These are phyloP conservation scores for Pseudogymnoascus sp. DNA, from an alignment of 2,329 filamentous ascomycete species.

Conservation along the genomic window DNA sequence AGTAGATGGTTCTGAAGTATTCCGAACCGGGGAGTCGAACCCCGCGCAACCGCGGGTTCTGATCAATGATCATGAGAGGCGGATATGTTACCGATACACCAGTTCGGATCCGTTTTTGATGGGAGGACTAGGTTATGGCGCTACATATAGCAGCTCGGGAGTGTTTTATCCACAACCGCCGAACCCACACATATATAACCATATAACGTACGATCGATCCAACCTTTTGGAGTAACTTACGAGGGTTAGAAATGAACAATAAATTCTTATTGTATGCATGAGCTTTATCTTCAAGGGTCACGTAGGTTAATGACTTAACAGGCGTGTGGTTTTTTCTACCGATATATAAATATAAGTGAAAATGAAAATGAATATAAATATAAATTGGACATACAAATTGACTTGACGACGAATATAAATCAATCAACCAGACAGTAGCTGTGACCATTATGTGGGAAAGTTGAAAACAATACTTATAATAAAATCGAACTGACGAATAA, in stretches of 20 bases:
- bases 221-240: neutral
- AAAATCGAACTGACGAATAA: neutral
- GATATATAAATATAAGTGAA: too few relatives aligned
- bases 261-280: neutral
- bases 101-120: conserved; percentile 10
- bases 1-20: conserved; percentile 10
- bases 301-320: neutral
- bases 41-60: conserved; percentile 10
- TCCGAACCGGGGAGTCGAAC: conserved; percentile 12
- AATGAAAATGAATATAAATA: neutral
- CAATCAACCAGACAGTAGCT: too few relatives aligned
- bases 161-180: neutral
- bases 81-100: conserved; percentile 10
- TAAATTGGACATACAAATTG: neutral
- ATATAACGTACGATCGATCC: neutral
- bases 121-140: neutral
- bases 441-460: neutral
- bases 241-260: neutral
- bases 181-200: neutral
- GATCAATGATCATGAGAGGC: conserved; percentile 10
- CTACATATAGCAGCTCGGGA: neutral
- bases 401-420: too few relatives aligned
- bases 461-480: too few relatives aligned
- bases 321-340: too few relatives aligned
- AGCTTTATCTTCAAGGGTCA: neutral